A percentile compares a stretch with the other conserved stretches of the same genome.
phyloP scores from a whole-genome alignment of 768 basidiomycete species.

The Xerocomellus amylosporus region DNA sequence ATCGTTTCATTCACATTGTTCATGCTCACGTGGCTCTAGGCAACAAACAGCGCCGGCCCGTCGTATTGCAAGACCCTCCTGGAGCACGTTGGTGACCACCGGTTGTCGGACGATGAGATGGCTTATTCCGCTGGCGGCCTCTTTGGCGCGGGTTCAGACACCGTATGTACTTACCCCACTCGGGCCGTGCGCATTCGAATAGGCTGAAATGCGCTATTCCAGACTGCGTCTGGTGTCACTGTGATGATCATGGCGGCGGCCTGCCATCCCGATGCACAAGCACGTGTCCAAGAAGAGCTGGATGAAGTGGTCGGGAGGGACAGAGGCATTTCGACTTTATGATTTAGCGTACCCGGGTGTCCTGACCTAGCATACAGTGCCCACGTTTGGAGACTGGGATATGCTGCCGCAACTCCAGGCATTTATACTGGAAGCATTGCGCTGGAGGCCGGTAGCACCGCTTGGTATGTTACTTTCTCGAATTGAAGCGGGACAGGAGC shows the following conservation, averaged over 20 bases:
- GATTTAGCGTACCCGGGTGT: not conserved
- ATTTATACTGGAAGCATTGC: slow-evolving; percentile 34
- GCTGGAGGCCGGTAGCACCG: slow-evolving; percentile 33
- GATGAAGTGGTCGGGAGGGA: slow-evolving; percentile 46
- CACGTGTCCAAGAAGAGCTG: slow-evolving; percentile 48
- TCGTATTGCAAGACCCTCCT: slow-evolving; percentile 53
- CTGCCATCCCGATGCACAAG: slow-evolving; percentile 47
- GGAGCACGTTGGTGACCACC: slow-evolving; percentile 46
- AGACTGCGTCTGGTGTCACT: slow-evolving; percentile 50
- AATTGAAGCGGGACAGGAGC: not conserved
- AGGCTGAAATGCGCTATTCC: not conserved
- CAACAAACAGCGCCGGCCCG: not conserved
- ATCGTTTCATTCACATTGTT: not conserved
- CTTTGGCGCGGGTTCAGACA: slow-evolving; percentile 60
- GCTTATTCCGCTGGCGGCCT: slow-evolving; percentile 59
- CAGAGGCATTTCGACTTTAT: slow-evolving; percentile 7
- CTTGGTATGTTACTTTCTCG: slow-evolving; percentile 24
- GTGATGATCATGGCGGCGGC: slow-evolving; percentile 48
- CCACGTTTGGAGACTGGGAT: slow-evolving; percentile 34
- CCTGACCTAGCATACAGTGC: slow-evolving; percentile 20
- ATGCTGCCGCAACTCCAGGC: slow-evolving; percentile 34
- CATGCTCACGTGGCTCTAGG: not conserved
- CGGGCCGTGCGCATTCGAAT: not conserved
- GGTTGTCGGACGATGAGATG: slow-evolving; percentile 49
- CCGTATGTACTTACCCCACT: slow-evolving; percentile 24